These are phyloP conservation scores for Posidonia australis DNA, from an alignment of 106 monocot species.

Conservation along the genomic window DNA sequence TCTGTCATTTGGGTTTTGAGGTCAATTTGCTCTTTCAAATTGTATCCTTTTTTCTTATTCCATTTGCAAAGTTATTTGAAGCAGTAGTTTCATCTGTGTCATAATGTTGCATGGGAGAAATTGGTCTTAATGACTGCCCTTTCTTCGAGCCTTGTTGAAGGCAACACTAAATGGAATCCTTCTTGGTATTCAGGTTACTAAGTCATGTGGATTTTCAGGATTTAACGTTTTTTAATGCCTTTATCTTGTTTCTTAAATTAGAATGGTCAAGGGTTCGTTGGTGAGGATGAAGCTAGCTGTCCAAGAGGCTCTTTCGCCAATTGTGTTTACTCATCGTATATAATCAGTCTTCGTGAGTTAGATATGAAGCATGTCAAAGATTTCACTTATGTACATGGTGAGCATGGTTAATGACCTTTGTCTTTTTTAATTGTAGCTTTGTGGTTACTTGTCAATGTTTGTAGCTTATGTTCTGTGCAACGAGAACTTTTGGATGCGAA, in stretches of 20 bases:
- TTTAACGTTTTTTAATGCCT: neutral
- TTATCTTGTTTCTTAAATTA: constrained; percentile 7
- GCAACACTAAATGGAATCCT: no score
- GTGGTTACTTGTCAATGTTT: neutral
- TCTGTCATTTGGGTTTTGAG: no score
- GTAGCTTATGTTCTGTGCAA: no score
- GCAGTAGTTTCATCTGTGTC: no score
- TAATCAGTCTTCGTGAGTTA: constrained; percentile 74
- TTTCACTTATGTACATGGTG: constrained; percentile 94
- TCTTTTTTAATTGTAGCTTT: neutral
- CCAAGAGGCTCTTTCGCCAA: constrained; percentile 35
- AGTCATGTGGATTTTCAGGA: neutral
- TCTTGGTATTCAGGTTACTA: no score
- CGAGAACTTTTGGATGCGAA: no score
- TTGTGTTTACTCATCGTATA: constrained; percentile 79
- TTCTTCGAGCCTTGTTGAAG: no score
- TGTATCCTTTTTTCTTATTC: no score
- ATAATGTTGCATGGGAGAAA: neutral
- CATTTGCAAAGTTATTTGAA: no score
- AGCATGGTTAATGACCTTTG: neutral
- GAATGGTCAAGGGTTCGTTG: constrained; percentile 76
- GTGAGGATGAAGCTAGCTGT: constrained; percentile 62
- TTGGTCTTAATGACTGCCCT: no score
- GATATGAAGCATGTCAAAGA: constrained; percentile 93
- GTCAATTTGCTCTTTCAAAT: no score